These are phyloP conservation scores for Pseudonitzschia delicatissima DNA, from an alignment of 108 stramenopile genomes.

Conservation along the genomic window DNA sequence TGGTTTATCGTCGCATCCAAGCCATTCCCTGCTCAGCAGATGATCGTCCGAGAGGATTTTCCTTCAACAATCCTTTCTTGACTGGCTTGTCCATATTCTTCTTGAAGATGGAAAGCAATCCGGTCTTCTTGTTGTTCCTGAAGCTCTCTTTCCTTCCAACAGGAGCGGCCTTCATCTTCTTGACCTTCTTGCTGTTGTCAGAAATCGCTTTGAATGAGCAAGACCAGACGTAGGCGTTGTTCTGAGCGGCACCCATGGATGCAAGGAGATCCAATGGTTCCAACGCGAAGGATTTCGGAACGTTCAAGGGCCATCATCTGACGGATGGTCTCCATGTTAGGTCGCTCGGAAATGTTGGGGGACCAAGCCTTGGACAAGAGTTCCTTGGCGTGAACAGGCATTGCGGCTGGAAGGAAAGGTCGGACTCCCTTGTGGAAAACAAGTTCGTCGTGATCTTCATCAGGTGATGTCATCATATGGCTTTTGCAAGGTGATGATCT, in stretches of 20 bases:
- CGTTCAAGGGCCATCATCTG: not conserved
- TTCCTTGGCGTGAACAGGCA: not conserved
- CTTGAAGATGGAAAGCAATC: not conserved
- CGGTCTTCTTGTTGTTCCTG: not conserved
- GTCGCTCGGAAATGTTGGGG: slow-evolving; percentile 3
- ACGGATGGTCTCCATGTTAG: slow-evolving; percentile 3
- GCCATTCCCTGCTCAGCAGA: too few species aligned
- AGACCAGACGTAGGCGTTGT: not conserved
- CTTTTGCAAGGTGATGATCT: slow-evolving; percentile 12
- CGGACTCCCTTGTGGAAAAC: slow-evolving; percentile 26
- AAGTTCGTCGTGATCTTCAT: slow-evolving; percentile 21
- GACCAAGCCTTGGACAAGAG: slow-evolving; percentile 16
- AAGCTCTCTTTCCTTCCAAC: not conserved
- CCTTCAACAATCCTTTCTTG: too few species aligned
- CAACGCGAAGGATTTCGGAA: not conserved
- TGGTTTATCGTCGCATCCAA: too few species aligned
- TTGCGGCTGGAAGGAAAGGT: slow-evolving; percentile 3
- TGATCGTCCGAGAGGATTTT: too few species aligned
- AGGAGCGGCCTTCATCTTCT: not conserved
- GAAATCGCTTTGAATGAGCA: slow-evolving; percentile 3
- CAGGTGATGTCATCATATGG: not conserved
- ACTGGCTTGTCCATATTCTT: not conserved
- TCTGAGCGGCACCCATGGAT: not conserved
- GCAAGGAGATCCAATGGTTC: not conserved
- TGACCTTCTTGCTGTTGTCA: slow-evolving; percentile 2